These are phyloP conservation scores for Lupinus albus DNA, from an alignment of 306 rosid species.

Conservation along the genomic window DNA sequence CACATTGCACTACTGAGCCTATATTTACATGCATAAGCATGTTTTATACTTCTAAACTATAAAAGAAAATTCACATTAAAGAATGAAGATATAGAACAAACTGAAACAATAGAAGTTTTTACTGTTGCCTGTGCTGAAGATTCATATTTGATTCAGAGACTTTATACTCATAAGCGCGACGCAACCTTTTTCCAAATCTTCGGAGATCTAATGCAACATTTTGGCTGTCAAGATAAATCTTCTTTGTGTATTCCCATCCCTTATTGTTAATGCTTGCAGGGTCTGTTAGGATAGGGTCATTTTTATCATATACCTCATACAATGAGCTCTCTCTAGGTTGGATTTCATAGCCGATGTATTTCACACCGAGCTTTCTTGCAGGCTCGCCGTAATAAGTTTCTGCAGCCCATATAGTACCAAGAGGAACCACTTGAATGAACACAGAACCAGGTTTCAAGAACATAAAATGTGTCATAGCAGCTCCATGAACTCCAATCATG, in stretches of 20 bases:
- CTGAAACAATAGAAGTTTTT: slow-evolving; percentile 28
- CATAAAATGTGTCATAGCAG: slow-evolving; percentile 92
- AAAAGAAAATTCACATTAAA: slow-evolving; percentile 20
- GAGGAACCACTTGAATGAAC: slow-evolving; percentile 86
- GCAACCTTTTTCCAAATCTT: slow-evolving; percentile 74
- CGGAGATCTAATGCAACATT: slow-evolving; percentile 64
- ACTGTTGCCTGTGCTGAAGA: slow-evolving; percentile 39
- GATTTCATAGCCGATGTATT: slow-evolving; percentile 79
- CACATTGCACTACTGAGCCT: not conserved
- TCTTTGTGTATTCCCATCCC: slow-evolving; percentile 92
- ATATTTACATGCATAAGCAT: slow-evolving; percentile 22
- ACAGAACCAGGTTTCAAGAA: slow-evolving; percentile 74
- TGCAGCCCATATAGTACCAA: slow-evolving; percentile 91
- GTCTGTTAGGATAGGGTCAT: slow-evolving; percentile 68
- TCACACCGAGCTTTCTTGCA: slow-evolving; percentile 81
- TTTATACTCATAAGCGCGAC: slow-evolving; percentile 57
- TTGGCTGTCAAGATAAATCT: slow-evolving; percentile 86
- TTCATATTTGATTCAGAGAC: slow-evolving; percentile 41
- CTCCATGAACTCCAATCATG: slow-evolving; percentile 95
- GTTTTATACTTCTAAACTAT: too few species aligned
- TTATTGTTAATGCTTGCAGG: slow-evolving; percentile 63
- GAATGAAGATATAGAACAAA: slow-evolving; percentile 20
- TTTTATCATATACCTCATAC: slow-evolving; percentile 48
- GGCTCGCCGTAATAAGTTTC: slow-evolving; percentile 85
- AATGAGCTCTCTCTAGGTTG: slow-evolving; percentile 73